These are phyloP conservation scores for Omphalotus guepiniiformis DNA, from an alignment of 768 basidiomycete genomes.

Conservation along the genomic window DNA sequence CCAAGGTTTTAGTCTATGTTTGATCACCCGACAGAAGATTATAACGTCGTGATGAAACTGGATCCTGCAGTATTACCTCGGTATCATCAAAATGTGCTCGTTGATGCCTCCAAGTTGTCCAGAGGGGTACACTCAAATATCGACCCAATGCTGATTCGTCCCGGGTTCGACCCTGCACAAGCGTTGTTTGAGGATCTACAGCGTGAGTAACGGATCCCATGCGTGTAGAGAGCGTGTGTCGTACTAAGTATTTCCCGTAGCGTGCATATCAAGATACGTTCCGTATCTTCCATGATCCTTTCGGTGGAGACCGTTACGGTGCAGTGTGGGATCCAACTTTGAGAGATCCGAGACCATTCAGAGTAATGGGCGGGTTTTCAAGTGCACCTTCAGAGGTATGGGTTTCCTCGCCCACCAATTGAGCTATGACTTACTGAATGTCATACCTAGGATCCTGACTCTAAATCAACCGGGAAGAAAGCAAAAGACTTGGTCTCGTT, in stretches of 20 bases:
- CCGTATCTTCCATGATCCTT: constrained; percentile 79
- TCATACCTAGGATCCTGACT: not conserved
- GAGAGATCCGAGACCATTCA: constrained; percentile 60
- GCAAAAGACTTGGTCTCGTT: constrained; percentile 42
- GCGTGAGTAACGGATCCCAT: too few relatives aligned
- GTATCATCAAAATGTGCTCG: constrained; percentile 66
- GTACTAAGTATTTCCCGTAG: too few relatives aligned
- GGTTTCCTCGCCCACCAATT: not conserved
- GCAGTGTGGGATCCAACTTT: constrained; percentile 83
- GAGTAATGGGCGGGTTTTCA: constrained; percentile 80
- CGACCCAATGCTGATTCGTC: constrained; percentile 32
- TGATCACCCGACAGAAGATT: constrained; percentile 76
- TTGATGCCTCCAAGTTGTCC: constrained; percentile 44
- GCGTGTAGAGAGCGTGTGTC: too few relatives aligned
- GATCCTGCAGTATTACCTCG: constrained; percentile 61
- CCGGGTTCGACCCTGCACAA: constrained; percentile 79
- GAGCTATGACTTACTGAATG: not conserved
- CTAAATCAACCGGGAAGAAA: constrained; percentile 6
- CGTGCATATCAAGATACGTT: constrained; percentile 70
- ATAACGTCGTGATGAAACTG: constrained; percentile 80
- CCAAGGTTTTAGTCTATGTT: constrained; percentile 67
- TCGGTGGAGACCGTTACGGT: constrained; percentile 77
- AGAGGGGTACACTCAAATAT: constrained; percentile 43
- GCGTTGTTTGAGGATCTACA: constrained; percentile 67
- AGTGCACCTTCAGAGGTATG: constrained; percentile 41